These are phyloP conservation scores for Solanum dulcamara DNA, from an alignment of 257 asterid species.

Conservation along the genomic window DNA sequence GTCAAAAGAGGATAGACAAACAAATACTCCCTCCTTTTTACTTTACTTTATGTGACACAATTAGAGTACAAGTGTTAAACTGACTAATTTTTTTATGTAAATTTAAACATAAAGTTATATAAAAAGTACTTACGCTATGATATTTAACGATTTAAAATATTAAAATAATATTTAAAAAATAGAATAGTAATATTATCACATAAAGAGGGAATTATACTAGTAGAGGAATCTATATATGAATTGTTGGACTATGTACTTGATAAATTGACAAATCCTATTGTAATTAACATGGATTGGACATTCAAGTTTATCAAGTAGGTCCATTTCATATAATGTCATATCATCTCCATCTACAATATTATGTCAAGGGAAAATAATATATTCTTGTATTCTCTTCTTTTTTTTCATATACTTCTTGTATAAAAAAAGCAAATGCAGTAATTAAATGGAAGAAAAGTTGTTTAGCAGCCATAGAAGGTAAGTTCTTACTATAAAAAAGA, in stretches of 20 bases:
- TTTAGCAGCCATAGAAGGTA: background rate
- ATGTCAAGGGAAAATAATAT: background rate
- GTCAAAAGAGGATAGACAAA: background rate
- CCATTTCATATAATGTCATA: background rate
- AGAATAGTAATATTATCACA: background rate
- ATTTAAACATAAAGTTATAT: background rate
- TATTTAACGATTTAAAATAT: too few relatives aligned
- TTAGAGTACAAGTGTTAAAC: background rate
- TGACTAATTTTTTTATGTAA: background rate
- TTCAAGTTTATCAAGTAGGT: background rate
- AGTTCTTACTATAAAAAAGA: background rate
- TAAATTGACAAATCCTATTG: background rate
- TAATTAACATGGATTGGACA: background rate
- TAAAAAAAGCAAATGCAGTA: background rate
- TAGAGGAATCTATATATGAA: background rate
- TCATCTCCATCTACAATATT: background rate
- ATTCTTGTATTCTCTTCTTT: background rate
- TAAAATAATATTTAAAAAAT: too few relatives aligned
- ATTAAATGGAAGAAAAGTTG: background rate
- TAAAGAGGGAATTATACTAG: background rate
- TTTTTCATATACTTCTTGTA: background rate
- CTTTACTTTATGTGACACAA: background rate
- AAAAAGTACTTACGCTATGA: too few relatives aligned
- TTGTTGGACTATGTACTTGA: background rate
- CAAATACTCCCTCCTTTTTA: background rate